Evolutionary conservation across 495 filamentous ascomycete genomes (phyloP), one percentile per base, ranked within the genome.

Genomic region (Penicillium verhagenii): DNA sequence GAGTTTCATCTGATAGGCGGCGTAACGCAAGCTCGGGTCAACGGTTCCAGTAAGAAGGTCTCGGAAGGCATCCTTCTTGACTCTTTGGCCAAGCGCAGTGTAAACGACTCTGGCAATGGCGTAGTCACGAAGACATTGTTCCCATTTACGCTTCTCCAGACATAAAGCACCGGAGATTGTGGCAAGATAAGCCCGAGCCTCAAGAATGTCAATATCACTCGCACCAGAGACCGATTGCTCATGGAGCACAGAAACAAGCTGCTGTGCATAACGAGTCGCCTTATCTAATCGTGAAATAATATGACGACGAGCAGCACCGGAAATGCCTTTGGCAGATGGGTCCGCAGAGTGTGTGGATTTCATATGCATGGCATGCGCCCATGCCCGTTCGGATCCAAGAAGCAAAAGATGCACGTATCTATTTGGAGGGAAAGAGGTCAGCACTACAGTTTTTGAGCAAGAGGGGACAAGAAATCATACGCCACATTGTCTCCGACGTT

Each of bases 291-390:
- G 82, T 4, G 93, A 93, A 47, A 93, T 84, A 19, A 97, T 92
- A 63, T 97, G 94, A 29, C 87, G 86, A 57, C 89, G 82, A 18
- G 89, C 86, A 18, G 86, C 83, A 43, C 90, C 86, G n/a, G 88
- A 79, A 50, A 95, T 86, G 28, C 85, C 84, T 68, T 90, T 86
- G 29, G 81, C 79, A 8, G 79, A 74, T 38, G 77, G 74, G 58
- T 93, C 91, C 60, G 89, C 84, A 37, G 90, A 82, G 67, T 96
- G 89, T 20, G 82, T 71, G 6, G 91, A 82, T 70, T 96, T 96
- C 81, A 97, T 90, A 59, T 88, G 80, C 91, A 96, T 94, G 47
- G 92, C 95, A 66, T 96, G 86, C 1, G 95, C 95, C 92, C 95
- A 97, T 48, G 95, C 90, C 58, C 95, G 82, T 74, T 99, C 95